phyloP scores from a whole-genome alignment of 2,329 filamentous ascomycete genomes.

The Exophiala viscosa region DNA sequence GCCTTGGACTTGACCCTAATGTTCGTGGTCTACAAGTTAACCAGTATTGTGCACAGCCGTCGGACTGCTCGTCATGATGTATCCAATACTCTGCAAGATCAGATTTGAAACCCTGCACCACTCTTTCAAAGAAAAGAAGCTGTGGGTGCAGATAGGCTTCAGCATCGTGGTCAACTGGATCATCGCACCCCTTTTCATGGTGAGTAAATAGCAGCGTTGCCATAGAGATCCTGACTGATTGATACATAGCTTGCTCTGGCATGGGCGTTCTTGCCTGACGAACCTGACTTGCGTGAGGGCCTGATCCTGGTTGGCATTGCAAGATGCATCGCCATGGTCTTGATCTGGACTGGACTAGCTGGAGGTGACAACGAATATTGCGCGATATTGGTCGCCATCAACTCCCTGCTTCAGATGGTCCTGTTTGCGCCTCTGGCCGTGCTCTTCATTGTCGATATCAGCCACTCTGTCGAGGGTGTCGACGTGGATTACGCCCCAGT shows the following conservation, averaged over 20 bases:
- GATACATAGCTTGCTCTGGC: slow-evolving; percentile 43
- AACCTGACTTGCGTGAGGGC: slow-evolving; percentile 54
- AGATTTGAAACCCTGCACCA: slow-evolving; percentile 70
- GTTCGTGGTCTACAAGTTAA: neutral
- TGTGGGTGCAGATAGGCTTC: slow-evolving; percentile 78
- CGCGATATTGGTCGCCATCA: slow-evolving; percentile 72
- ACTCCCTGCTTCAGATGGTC: slow-evolving; percentile 71
- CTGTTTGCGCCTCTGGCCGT: slow-evolving; percentile 67
- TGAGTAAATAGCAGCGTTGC: slow-evolving; percentile 34
- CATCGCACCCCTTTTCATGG: slow-evolving; percentile 77
- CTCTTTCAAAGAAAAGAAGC: slow-evolving; percentile 55
- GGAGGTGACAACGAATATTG: slow-evolving; percentile 79
- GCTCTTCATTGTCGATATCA: slow-evolving; percentile 68
- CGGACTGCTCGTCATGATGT: slow-evolving; percentile 88
- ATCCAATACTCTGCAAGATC: slow-evolving; percentile 85
- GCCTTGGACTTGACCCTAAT: slow-evolving; percentile 25
- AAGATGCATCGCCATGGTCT: slow-evolving; percentile 80
- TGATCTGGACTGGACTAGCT: slow-evolving; percentile 76
- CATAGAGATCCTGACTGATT: neutral
- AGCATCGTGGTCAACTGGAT: slow-evolving; percentile 80
- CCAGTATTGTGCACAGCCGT: slow-evolving; percentile 53
- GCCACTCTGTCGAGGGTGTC: slow-evolving; percentile 40
- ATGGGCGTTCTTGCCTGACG: slow-evolving; percentile 53
- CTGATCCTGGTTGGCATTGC: slow-evolving; percentile 80
- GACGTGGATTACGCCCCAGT: slow-evolving; percentile 59